A percentile compares a stretch with the other conserved stretches of the same genome.
phyloP scores from a whole-genome alignment of 2,329 filamentous ascomycete genomes.

The Xylariaceae sp. region DNA sequence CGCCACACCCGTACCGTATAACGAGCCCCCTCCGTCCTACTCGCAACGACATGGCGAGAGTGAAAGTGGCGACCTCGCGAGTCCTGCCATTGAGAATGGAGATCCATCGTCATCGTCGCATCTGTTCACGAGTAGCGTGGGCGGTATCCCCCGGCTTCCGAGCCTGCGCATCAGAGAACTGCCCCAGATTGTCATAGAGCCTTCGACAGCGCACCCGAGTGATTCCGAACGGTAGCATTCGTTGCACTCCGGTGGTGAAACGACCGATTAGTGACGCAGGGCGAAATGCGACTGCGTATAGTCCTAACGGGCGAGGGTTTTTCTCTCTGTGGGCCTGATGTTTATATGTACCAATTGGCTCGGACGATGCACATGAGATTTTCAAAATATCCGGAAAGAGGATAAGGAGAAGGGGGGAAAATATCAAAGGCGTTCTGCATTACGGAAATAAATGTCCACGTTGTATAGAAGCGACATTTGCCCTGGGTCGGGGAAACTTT shows the following conservation, averaged over 20 bases:
- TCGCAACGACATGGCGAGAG: conserved; percentile 24
- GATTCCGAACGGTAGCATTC: conserved; percentile 15
- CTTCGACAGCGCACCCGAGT: conserved; percentile 38
- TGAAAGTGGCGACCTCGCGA: conserved; percentile 25
- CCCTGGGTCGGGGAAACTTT: no score
- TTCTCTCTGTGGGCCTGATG: neutral
- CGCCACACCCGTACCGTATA: conserved; percentile 36
- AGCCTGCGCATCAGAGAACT: conserved; percentile 46
- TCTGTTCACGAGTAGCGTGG: conserved; percentile 33
- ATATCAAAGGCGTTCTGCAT: neutral
- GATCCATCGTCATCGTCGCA: conserved; percentile 25
- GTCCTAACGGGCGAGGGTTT: neutral
- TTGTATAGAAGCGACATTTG: neutral
- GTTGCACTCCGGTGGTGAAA: neutral
- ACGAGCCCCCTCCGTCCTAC: conserved; percentile 50
- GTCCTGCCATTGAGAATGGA: conserved; percentile 6
- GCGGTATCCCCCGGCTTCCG: conserved; percentile 45
- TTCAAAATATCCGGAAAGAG: neutral
- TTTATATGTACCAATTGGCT: neutral
- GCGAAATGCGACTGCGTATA: neutral
- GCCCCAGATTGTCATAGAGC: conserved; percentile 56
- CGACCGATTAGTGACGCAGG: neutral
- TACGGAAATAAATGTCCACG: neutral
- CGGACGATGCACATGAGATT: neutral
- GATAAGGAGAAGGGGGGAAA: neutral